Conservation (phyloP, 2,329 filamentous ascomycete genomes). For the Fusarium robinianum region DNA sequence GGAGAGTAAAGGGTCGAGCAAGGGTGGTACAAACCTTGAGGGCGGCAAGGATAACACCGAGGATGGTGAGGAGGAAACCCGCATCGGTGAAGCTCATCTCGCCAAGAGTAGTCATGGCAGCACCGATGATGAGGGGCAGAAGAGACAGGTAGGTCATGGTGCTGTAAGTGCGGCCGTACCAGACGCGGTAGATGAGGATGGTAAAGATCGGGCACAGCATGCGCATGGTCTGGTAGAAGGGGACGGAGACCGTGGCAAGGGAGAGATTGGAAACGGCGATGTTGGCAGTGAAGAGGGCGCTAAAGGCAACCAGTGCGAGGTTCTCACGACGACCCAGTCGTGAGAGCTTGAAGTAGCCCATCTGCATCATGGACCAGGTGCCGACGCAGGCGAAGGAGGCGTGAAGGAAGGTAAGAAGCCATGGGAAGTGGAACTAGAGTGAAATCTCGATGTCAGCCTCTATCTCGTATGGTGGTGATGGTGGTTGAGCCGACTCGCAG, state of each 20-base stretch:
- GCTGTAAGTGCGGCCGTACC: slow-evolving; percentile 60
- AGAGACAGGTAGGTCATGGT: slow-evolving; percentile 62
- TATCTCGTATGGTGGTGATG: not conserved
- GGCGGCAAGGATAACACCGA: slow-evolving; percentile 59
- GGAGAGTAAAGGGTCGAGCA: not conserved
- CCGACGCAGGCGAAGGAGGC: slow-evolving; percentile 61
- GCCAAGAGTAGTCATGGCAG: slow-evolving; percentile 63
- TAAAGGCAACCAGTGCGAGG: slow-evolving; percentile 61
- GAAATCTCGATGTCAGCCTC: slow-evolving; percentile 25
- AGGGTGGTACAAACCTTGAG: slow-evolving; percentile 50
- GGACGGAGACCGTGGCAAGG: slow-evolving; percentile 65
- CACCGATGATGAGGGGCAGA: slow-evolving; percentile 63
- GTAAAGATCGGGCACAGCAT: slow-evolving; percentile 66
- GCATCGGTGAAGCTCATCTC: slow-evolving; percentile 65
- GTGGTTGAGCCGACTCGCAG: not conserved
- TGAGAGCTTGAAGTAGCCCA: slow-evolving; percentile 58
- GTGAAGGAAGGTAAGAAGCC: slow-evolving; percentile 64
- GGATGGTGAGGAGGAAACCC: slow-evolving; percentile 59
- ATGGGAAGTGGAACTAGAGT: slow-evolving; percentile 60
- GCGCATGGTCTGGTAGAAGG: slow-evolving; percentile 68
- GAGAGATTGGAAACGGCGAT: slow-evolving; percentile 68
- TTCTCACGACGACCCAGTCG: slow-evolving; percentile 58
- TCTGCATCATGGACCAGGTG: slow-evolving; percentile 56
- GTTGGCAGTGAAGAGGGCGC: slow-evolving; percentile 64
- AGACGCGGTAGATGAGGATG: slow-evolving; percentile 62